These are phyloP conservation scores for Chrysoporthe deuterocubensis DNA, from an alignment of 2,329 filamentous ascomycete species.

Conservation along the genomic window DNA sequence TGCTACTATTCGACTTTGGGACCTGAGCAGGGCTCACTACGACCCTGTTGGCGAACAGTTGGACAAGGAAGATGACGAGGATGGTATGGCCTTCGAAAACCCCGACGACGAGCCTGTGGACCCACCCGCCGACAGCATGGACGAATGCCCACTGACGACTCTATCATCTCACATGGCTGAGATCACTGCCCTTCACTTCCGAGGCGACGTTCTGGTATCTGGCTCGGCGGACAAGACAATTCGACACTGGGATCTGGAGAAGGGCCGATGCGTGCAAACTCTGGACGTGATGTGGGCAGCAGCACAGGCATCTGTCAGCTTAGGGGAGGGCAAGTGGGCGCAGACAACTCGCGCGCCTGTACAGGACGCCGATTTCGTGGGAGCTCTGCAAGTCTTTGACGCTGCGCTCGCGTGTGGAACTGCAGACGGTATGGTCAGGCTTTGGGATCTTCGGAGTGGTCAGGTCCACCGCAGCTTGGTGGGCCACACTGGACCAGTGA, in stretches of 20 bases:
- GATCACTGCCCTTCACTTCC: conserved; percentile 91
- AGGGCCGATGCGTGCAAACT: conserved; percentile 96
- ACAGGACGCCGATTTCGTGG: conserved; percentile 85
- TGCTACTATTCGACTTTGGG: conserved; percentile 93
- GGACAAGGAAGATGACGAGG: conserved; percentile 63
- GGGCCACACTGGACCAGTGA: conserved; percentile 93
- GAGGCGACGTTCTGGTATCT: conserved; percentile 86
- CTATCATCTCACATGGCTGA: conserved; percentile 91
- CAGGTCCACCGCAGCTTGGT: conserved; percentile 97
- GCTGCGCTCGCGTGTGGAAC: conserved; percentile 94
- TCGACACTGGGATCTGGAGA: conserved; percentile 95
- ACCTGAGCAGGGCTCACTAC: conserved; percentile 86
- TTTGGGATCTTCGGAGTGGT: conserved; percentile 96
- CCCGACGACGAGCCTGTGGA: conserved; percentile 70
- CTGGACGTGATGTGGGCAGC: conserved; percentile 98
- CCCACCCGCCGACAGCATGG: conserved; percentile 78
- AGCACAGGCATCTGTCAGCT: conserved; percentile 78
- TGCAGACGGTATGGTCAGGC: conserved; percentile 92
- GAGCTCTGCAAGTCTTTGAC: conserved; percentile 93
- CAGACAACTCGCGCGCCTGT: conserved; percentile 69
- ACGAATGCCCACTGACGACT: conserved; percentile 86
- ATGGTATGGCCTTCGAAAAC: conserved; percentile 75
- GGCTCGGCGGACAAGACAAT: conserved; percentile 97
- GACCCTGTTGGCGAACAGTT: conserved; percentile 68
- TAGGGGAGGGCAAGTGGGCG: conserved; percentile 72